Percentiles rank a stretch among this genome's conserved stretches.
These are phyloP conservation scores for Apiotrichum domesticum DNA, from an alignment of 1,284 basidiomycete genomes.

Conservation along the genomic window DNA sequence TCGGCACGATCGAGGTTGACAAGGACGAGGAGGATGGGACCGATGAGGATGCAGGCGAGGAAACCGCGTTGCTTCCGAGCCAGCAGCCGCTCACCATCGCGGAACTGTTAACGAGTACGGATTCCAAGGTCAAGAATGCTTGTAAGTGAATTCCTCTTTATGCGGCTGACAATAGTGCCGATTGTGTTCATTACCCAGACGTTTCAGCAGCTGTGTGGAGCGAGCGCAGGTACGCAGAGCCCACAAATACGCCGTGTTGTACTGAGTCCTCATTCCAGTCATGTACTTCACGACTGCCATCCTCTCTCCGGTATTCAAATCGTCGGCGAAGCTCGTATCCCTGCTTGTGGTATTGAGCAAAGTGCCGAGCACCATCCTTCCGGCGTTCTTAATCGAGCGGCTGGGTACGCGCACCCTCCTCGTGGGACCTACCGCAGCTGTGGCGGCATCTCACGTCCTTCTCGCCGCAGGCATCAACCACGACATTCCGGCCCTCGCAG, in stretches of 20 bases:
- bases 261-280: conserved; percentile 12
- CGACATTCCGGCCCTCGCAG: conserved; percentile 17
- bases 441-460: conserved; percentile 20
- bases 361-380: conserved; percentile 46
- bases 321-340: conserved; percentile 35
- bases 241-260: not conserved
- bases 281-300: conserved; percentile 47
- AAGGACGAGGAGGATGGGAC: not conserved
- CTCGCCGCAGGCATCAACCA: conserved; percentile 34
- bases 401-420: conserved; percentile 27
- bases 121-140: conserved; percentile 8
- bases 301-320: conserved; percentile 16
- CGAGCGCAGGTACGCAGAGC: conserved; percentile 43
- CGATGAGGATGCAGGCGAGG: not conserved
- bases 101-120: conserved; percentile 25
- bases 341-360: conserved; percentile 43
- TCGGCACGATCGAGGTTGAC: not conserved
- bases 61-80: not conserved
- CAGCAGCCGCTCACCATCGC: conserved; percentile 20
- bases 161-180: conserved; percentile 17
- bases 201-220: conserved; percentile 36
- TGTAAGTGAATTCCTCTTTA: not conserved
- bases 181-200: conserved; percentile 36
- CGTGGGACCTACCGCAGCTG: conserved; percentile 24
- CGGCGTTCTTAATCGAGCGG: conserved; percentile 46